Evolutionary conservation across 73 alveolate species (phyloP), one percentile per base, ranked within the genome.

Genomic region (Paramecium sonneborni): DNA sequence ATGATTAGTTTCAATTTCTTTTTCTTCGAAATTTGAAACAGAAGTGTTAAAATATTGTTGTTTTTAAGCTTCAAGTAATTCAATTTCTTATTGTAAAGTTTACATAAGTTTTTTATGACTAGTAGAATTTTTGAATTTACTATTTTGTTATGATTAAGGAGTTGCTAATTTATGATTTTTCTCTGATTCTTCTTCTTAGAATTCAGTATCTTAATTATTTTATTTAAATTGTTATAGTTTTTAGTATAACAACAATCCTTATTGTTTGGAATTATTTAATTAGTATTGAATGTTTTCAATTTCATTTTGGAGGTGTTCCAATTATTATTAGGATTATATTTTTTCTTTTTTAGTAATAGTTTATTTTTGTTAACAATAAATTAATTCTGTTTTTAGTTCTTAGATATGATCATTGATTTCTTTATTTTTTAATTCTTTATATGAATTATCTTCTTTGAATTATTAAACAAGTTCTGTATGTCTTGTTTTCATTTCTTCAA

Each of bases 361-460:
- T 62, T 30, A 26, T 62, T 62, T 62, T 62, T 62, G 28, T 14
- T 62, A 62, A 62, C 84, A 30, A 62, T 30, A 62, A 1, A 32
- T 62, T 32, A 62, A 62, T 62, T 62, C 84, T 26, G 84, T 62
- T 62, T 62, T 62, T 62, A 62, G 44, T 62, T 62, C 84, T 62
- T 62, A 62, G 84, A 62, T 62, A 62, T 62, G 39, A 30, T 62
- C 84, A 30, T 26, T 62, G 44, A 62, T 62, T 62, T 62, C 84
- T 6, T 62, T 62, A 32, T 62, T 62, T 24, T 62, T 26, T 6
- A 12, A 26, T 26, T 62, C 84, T 62, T 28, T 62, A 1, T 26
- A 15, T 5, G 21, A 23, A 30, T 32, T 62, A 4, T 62, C 84
- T 12, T 62, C 84, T 30, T 30, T 32, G 8, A 32, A 62, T 62